These are phyloP conservation scores for Annulohypoxylon stygium DNA, from an alignment of 495 filamentous ascomycete species.

Conservation along the genomic window DNA sequence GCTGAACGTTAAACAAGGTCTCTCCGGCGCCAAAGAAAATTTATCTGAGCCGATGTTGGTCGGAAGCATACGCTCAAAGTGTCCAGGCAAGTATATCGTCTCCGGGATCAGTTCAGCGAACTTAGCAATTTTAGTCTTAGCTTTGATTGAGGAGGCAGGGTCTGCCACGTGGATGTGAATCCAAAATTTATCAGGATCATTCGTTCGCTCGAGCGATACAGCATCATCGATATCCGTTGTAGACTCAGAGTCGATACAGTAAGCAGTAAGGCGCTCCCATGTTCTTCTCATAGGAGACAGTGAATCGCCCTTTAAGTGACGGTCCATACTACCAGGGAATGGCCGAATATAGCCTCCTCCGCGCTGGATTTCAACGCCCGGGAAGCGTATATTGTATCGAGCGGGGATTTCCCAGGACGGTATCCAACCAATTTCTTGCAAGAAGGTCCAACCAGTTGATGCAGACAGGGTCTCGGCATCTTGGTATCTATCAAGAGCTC, in stretches of 20 bases:
- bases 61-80: constrained; percentile 81
- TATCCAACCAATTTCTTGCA: constrained; percentile 89
- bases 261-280: constrained; percentile 78
- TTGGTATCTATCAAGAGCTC: constrained; percentile 76
- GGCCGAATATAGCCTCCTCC: constrained; percentile 51
- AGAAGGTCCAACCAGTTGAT: constrained; percentile 73
- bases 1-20: constrained; percentile 86
- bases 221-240: constrained; percentile 92
- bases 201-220: constrained; percentile 78
- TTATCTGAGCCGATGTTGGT: constrained; percentile 64
- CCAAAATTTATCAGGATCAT: constrained; percentile 75
- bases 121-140: constrained; percentile 68
- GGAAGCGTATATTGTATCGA: constrained; percentile 71
- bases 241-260: constrained; percentile 80
- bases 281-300: constrained; percentile 75
- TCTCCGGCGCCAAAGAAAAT: constrained; percentile 76
- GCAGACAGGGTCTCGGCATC: constrained; percentile 65
- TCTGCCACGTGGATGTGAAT: constrained; percentile 93
- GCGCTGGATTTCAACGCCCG: constrained; percentile 62
- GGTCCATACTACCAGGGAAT: constrained; percentile 48
- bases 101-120: constrained; percentile 73
- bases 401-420: constrained; percentile 82
- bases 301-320: constrained; percentile 50
- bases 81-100: constrained; percentile 81
- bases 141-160: constrained; percentile 82